Percentiles rank a stretch among this genome's conserved stretches.
phyloP scores from a whole-genome alignment of 1,284 basidiomycete genomes.

The Paramarasmius palmivorus region DNA sequence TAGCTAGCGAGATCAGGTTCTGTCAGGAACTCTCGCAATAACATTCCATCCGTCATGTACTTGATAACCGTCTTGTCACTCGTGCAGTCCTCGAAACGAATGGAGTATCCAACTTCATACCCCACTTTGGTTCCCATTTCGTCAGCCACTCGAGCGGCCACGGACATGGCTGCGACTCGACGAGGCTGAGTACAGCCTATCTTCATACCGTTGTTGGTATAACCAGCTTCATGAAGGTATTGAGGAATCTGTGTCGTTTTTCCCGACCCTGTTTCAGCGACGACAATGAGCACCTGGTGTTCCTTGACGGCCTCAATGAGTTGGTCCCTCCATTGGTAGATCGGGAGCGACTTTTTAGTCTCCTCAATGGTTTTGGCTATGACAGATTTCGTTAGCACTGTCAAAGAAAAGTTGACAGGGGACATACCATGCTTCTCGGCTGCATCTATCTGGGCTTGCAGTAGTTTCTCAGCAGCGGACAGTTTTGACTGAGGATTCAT shows the following conservation, averaged over 20 bases:
- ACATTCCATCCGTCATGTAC: slow-evolving; percentile 99
- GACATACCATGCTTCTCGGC: slow-evolving; percentile 85
- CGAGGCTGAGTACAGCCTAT: slow-evolving; percentile 98
- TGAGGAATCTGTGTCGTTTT: slow-evolving; percentile 99
- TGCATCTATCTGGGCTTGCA: slow-evolving; percentile 89
- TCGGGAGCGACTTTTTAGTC: slow-evolving; percentile 88
- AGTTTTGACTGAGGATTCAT: slow-evolving; percentile 68
- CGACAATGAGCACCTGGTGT: slow-evolving; percentile 91
- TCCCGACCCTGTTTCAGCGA: slow-evolving; percentile 94
- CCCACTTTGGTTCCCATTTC: slow-evolving; percentile 98
- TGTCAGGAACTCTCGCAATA: slow-evolving; percentile 94
- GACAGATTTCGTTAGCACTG: slow-evolving; percentile 1
- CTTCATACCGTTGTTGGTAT: slow-evolving; percentile 85
- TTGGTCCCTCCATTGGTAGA: slow-evolving; percentile 84
- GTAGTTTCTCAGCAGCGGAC: slow-evolving; percentile 84
- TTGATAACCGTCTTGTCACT: slow-evolving; percentile 97
- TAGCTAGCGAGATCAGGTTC: slow-evolving; percentile 94
- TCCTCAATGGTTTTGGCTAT: slow-evolving; percentile 86
- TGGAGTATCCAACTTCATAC: slow-evolving; percentile 97
- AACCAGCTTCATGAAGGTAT: slow-evolving; percentile 97
- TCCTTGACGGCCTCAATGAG: slow-evolving; percentile 88
- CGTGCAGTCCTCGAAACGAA: slow-evolving; percentile 99
- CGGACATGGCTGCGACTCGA: slow-evolving; percentile 98
- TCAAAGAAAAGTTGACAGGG: too few relatives aligned
- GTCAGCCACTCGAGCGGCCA: slow-evolving; percentile 97